Base-by-base conservation (phyloP, 2,329 filamentous ascomycete genomes). In the Ophioceras dolichostomum region DNA sequence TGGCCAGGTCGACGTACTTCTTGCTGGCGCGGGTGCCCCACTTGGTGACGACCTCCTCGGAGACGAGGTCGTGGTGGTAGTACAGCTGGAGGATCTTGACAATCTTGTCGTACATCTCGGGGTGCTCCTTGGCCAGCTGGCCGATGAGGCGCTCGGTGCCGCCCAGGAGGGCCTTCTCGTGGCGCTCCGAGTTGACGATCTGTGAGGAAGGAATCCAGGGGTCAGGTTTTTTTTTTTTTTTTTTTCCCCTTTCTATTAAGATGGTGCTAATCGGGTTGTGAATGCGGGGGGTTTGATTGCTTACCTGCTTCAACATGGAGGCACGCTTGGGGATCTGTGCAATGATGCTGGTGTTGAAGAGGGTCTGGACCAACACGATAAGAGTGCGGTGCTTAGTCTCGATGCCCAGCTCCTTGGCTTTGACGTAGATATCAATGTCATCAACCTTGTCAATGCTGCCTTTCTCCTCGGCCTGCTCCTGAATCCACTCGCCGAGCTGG, bases 11-110 rank as follows among this genome's bases (percentile, higher is more conserved):
- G 49, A 93, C 84, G 58, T 96, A 96, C 69, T 95, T 95, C 80
- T 94, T 95, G 76, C 86, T 94, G 41, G 89, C 87, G 72, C 91
- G 94, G 56, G 75, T 73, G 47, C 88, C 89, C 89, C 91, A 98
- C 49, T 81, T 80, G 62, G 80, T 83, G 56, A 94, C 76, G 13
- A 87, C 76, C 45, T 94, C 88, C 67, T 98, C 91, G 36, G 73
- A 78, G 51, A 94, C 67, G 39, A 98, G 72, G 49, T 98, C 91
- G 52, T 86, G 72, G 62, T 95, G 76, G 63, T 96, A 98, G 65
- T 89, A 83, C 52, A 83, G 73, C 59, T 94, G 76, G 45, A 98
- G 72, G 51, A 98, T 83, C 60, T 85, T 86, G 46, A 87, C 83
- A 43, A 96, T 72, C 56, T 84, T 65, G 65, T 54, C 76, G 59